Conservation (phyloP, 192 early-diverging fungal genomes). For the Backusella psychrophila region DNA sequence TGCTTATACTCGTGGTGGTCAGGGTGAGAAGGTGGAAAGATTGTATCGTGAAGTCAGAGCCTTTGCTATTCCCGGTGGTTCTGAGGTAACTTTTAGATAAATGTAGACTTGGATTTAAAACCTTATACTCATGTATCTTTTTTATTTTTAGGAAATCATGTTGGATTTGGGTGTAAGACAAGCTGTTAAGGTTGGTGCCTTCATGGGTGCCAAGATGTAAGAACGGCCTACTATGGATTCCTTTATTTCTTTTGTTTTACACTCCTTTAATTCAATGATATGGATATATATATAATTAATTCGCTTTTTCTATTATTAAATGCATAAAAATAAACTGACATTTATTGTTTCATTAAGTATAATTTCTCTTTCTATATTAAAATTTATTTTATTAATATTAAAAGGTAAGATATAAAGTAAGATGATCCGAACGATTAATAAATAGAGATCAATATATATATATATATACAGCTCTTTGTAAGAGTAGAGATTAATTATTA, state of each 20-base stretch:
- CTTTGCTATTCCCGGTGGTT: constrained; percentile 84
- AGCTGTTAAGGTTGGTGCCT: constrained; percentile 73
- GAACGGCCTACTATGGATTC: not conserved
- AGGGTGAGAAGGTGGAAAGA: constrained; percentile 76
- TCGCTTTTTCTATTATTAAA: not conserved
- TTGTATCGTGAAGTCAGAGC: constrained; percentile 84
- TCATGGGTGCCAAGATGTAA: constrained; percentile 63
- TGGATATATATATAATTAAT: not conserved
- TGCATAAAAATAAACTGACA: not conserved
- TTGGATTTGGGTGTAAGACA: constrained; percentile 83
- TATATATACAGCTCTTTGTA: too few relatives aligned
- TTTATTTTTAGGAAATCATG: constrained; percentile 64
- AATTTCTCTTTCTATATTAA: too few relatives aligned
- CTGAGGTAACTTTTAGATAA: constrained; percentile 27
- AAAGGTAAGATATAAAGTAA: too few relatives aligned
- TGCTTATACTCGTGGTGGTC: constrained; percentile 73
- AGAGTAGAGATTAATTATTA: too few relatives aligned
- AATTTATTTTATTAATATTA: too few relatives aligned
- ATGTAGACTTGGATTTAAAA: too few relatives aligned
- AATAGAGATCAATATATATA: too few relatives aligned
- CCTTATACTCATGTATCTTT: not conserved
- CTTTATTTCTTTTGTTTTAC: not conserved
- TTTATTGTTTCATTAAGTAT: not conserved
- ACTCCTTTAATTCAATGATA: not conserved
- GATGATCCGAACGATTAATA: too few relatives aligned